phyloP scores from a whole-genome alignment of 139 green algal species.

The Tetradesmus obliquus region DNA sequence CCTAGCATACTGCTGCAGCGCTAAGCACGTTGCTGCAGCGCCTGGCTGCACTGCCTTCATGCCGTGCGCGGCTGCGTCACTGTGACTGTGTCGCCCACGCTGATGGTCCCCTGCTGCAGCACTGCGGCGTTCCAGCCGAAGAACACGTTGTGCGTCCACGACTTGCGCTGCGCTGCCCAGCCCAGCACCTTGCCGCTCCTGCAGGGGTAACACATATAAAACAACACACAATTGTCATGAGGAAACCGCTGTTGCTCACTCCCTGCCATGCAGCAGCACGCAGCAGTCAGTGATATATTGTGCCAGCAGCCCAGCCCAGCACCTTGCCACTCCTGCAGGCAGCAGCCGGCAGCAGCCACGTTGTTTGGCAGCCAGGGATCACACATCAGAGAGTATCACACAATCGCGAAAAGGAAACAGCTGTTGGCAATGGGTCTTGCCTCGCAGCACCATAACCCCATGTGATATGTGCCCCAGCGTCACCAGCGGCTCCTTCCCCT shows the following conservation, averaged over 20 bases:
- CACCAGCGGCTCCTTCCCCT: constrained; percentile 71
- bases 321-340: neutral
- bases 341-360: neutral
- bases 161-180: constrained; percentile 46
- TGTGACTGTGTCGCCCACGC: constrained; percentile 43
- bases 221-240: neutral
- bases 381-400: too few species aligned
- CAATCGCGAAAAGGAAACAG: too few species aligned
- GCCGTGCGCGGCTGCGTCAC: neutral
- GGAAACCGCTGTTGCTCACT: too few species aligned
- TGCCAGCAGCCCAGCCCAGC: too few species aligned
- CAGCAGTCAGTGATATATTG: too few species aligned
- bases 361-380: too few species aligned
- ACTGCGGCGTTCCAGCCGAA: constrained; percentile 55
- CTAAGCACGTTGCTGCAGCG: too few species aligned
- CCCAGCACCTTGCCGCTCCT: constrained; percentile 57
- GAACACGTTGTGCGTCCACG: constrained; percentile 58
- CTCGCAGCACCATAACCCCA: too few species aligned
- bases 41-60: too few species aligned
- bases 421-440: too few species aligned
- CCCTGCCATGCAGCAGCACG: too few species aligned
- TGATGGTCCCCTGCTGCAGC: constrained; percentile 21
- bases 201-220: neutral
- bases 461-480: constrained; percentile 50
- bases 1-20: too few species aligned